A percentile compares a stretch with the other conserved stretches of the same genome.
phyloP scores from a whole-genome alignment of 257 asterid genomes.

The Misopates orontium region DNA sequence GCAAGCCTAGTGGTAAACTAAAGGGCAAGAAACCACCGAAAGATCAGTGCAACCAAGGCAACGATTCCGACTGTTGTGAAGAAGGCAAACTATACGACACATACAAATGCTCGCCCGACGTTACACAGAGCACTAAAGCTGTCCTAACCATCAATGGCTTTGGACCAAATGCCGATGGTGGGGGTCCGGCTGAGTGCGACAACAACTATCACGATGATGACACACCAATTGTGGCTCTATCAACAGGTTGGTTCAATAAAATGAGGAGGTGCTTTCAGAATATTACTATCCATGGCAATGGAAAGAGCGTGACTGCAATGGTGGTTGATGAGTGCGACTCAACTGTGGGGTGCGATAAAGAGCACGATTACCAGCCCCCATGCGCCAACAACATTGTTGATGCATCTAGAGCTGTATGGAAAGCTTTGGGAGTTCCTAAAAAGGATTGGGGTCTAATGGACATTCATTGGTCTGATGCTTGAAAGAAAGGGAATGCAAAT shows the following conservation, averaged over 20 bases:
- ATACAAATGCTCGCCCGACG: constrained; percentile 42
- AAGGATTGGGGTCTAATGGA: constrained; percentile 39
- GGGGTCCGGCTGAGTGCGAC: constrained; percentile 43
- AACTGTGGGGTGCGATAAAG: constrained; percentile 45
- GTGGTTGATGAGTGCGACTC: constrained; percentile 62
- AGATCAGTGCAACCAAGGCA: constrained; percentile 27
- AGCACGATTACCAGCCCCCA: constrained; percentile 48
- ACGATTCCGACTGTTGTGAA: constrained; percentile 37
- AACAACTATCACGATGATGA: constrained; percentile 39
- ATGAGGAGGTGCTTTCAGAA: constrained; percentile 37
- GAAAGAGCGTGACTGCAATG: constrained; percentile 41
- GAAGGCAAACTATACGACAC: constrained; percentile 33
- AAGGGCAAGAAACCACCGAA: constrained; percentile 29
- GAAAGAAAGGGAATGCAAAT: constrained; percentile 4
- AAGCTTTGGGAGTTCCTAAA: constrained; percentile 34
- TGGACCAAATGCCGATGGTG: constrained; percentile 43
- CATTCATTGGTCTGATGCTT: constrained; percentile 45
- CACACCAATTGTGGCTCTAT: constrained; percentile 42
- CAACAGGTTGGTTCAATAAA: constrained; percentile 43
- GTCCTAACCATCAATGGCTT: constrained; percentile 41
- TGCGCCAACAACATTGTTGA: constrained; percentile 47
- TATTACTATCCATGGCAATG: constrained; percentile 37
- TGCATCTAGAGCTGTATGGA: constrained; percentile 41
- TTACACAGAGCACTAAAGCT: constrained; percentile 37
- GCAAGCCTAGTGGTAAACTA: constrained; percentile 39